Evolutionary conservation across 345 rosid genomes (phyloP).

Genomic region (sweet orange (Citrus sinensis)): DNA sequence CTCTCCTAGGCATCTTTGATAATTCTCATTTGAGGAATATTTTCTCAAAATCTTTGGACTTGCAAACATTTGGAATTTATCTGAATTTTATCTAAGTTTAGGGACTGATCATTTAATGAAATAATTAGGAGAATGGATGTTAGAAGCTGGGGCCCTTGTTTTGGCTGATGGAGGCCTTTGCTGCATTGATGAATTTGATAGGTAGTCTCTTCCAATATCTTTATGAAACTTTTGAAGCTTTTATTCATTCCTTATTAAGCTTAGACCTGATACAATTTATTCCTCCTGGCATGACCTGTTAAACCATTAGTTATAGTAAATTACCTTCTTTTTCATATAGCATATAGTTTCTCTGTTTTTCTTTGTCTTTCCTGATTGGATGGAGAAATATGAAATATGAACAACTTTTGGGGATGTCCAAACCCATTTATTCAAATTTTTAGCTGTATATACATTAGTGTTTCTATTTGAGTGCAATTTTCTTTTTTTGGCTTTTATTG

Average conservation of each 20-base stretch:
- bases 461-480: not conserved
- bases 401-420: not conserved
- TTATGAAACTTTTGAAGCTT: no score
- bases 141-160: conserved; percentile 99
- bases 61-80: not conserved
- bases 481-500: not conserved
- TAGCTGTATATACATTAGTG: not conserved
- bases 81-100: conserved; percentile 10
- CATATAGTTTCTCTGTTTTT: no score
- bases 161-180: conserved; percentile 98
- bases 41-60: conserved; percentile 1
- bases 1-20: not conserved
- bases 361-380: no score
- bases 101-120: conserved; percentile 6
- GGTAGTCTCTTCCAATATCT: conserved; percentile 34
- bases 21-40: not conserved
- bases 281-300: not conserved
- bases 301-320: not conserved
- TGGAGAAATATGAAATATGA: not conserved
- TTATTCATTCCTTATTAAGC: not conserved
- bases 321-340: not conserved
- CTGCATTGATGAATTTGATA: conserved; percentile 97
- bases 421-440: not conserved
- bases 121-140: conserved; percentile 85
- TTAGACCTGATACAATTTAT: not conserved